Base-by-base conservation (phyloP, 2,329 filamentous ascomycete species). In the Colletotrichum caudatum region DNA sequence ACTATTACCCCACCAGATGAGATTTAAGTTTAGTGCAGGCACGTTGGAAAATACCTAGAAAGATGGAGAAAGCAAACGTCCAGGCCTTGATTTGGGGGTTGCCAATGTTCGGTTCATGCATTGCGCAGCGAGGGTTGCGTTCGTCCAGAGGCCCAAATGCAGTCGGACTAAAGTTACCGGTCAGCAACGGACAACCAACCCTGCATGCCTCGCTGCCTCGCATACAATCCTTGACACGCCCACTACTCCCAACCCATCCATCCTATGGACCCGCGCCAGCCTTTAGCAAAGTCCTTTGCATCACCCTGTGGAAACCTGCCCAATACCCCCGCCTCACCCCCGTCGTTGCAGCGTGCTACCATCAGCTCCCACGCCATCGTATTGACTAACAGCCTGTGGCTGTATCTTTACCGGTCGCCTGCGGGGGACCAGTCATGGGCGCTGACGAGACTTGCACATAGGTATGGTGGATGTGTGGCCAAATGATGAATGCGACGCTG, bases 1-100 rank as follows among this genome's bases (percentile, higher is more conserved):
- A 50, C 6, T 12, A 23, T 2, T 50, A 50, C 23, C n/a, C 37
- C 35, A 37, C 8, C 29, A 29, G 29, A 29, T 29, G 29, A 37
- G 64, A 65, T 71, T 71, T 71, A 64, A 69, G 69, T 71, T 69
- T 44, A 44, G 41, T 8, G 41, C 7, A 44, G 16, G 64, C 51
- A 59, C 23, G 68, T 63, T 63, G 44, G 58, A 58, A 29, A 41
- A 67, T 23, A 41, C 3, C 4, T 16, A 41, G 39, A 41, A 11
- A 41, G 12, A 39, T 11, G 12, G 37, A 39, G 37, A 35, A 5
- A 35, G 35, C 3, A 29, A 29, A 29, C 12, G n/a, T 23, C 46
- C 35, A 33, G 35, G 18, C 33, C 23, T 63, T 63, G 48, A n/a
- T 37, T 63, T 63, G 48, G 33, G 33, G 26, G 35, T 29, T n/a